A percentile compares a stretch with the other conserved stretches of the same genome.
phyloP scores from a whole-genome alignment of 2,329 filamentous ascomycete species.

The Paecilomyces dactylethromorphus region DNA sequence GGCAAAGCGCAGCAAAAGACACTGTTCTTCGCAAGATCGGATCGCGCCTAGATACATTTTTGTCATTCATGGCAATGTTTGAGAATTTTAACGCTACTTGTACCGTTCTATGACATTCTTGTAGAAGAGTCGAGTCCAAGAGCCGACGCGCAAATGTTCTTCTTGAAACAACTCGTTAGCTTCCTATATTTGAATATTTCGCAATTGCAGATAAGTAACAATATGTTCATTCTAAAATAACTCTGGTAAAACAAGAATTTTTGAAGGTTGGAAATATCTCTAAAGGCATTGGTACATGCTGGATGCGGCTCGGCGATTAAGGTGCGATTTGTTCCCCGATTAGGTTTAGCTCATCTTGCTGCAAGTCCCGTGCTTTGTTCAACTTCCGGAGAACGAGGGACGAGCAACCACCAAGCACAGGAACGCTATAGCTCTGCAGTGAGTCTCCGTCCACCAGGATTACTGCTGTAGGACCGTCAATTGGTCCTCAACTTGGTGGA shows the following conservation, averaged over 20 bases:
- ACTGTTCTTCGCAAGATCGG: constrained; percentile 26
- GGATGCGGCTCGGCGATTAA: neutral
- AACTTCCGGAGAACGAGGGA: neutral
- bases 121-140: neutral
- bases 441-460: neutral
- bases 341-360: neutral
- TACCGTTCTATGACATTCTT: neutral
- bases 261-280: neutral
- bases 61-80: neutral
- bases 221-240: neutral
- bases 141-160: neutral
- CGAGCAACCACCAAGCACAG: neutral
- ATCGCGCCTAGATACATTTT: constrained; percentile 10
- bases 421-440: neutral
- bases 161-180: neutral
- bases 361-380: neutral
- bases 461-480: neutral
- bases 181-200: neutral
- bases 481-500: constrained; percentile 12
- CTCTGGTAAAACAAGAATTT: neutral
- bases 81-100: neutral
- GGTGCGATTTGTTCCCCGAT: neutral
- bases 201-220: neutral
- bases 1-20: constrained; percentile 19
- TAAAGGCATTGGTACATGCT: neutral